Evolutionary conservation across 2,329 filamentous ascomycete genomes (phyloP).

Genomic region (Diplodia mutila): DNA sequence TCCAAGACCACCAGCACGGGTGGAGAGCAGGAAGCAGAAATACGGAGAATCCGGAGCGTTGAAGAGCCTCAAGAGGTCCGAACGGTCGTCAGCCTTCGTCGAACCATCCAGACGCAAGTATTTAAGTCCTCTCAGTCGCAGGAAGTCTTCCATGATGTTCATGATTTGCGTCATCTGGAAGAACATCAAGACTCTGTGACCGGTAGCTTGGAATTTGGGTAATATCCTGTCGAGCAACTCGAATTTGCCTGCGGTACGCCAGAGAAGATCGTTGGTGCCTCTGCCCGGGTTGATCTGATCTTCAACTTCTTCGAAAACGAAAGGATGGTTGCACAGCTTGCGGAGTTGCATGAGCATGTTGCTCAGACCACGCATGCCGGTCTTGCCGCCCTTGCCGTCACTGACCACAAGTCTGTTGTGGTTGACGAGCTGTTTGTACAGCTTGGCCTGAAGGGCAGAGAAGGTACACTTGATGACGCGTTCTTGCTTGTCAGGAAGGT

Average conservation of each 20-base stretch:
- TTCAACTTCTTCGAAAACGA: constrained; percentile 97
- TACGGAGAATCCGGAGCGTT: constrained; percentile 89
- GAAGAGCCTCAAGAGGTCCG: constrained; percentile 84
- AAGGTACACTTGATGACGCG: constrained; percentile 99
- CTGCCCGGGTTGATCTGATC: constrained; percentile 94
- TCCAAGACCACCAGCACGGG: constrained; percentile 95
- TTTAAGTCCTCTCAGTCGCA: constrained; percentile 78
- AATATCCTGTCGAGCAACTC: constrained; percentile 90
- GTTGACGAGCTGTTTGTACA: constrained; percentile 97
- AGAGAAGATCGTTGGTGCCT: constrained; percentile 88
- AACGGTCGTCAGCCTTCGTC: constrained; percentile 96
- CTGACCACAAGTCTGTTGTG: constrained; percentile 94
- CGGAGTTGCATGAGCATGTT: constrained; percentile 99
- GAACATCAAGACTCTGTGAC: constrained; percentile 98
- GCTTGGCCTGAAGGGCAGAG: constrained; percentile 86
- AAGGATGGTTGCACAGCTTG: constrained; percentile 98
- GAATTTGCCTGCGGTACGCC: constrained; percentile 96
- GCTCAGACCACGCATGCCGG: constrained; percentile 88
- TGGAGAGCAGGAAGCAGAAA: constrained; percentile 98
- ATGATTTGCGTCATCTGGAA: constrained; percentile 99
- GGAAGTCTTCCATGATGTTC: constrained; percentile 99
- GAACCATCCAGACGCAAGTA: constrained; percentile 95
- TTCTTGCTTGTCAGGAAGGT: constrained; percentile 97
- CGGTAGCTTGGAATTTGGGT: constrained; percentile 88
- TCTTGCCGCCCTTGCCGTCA: constrained; percentile 94